Base-by-base conservation (phyloP, 2,329 filamentous ascomycete genomes). In the Aspergillus viridinutans region DNA sequence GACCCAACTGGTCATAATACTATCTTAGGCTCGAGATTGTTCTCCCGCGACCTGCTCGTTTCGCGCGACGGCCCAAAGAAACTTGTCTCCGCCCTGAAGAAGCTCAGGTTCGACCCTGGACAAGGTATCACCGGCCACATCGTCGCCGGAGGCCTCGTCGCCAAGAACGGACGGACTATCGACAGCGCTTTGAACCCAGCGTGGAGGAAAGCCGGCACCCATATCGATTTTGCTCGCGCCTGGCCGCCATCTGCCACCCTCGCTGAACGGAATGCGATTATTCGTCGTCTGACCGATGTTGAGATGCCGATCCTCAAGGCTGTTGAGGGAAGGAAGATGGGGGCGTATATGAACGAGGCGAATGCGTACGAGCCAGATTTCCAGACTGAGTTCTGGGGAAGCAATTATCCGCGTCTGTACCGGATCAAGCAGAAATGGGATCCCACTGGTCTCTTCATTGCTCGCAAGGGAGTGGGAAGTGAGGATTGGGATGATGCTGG, bases 351-450 rank as follows among this genome's bases (percentile, higher is more conserved):
- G 23, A 76, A 76, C 38, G 74, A 76, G 61, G 74, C 75, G 3
- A 69, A 77, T 58, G 67, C 71, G 17, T 69, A 69, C 28, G 74
- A 78, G 60, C 69, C 73, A 3, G 61, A 70, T 43, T 78, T 74
- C 66, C 72, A 78, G 56, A 32, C 68, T 23, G 63, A 71, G 4
- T 79, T 77, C 61, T 78, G 71, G 70, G 76, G 76, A 10, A 53
- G 64, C 8, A 69, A 71, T 40, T 71, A 73, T 56, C 59, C 59
- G 5, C 58, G 61, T 12, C 42, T 75, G 47, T 64, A 69, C 23
- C 35, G 53, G 5, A 60, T 73, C 32, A 73, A 73, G 65, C 60
- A 68, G 53, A 61, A 64, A 25, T 70, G 64, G 62, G 70, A 74
- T 53, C 69, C 69, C 0, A 61, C 59, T 10, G 66, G 65, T 10